Percentiles rank a stretch among this genome's conserved stretches.
Conservation (phyloP, 2,329 filamentous ascomycete genomes). For the Huntiella bhutanensis region DNA sequence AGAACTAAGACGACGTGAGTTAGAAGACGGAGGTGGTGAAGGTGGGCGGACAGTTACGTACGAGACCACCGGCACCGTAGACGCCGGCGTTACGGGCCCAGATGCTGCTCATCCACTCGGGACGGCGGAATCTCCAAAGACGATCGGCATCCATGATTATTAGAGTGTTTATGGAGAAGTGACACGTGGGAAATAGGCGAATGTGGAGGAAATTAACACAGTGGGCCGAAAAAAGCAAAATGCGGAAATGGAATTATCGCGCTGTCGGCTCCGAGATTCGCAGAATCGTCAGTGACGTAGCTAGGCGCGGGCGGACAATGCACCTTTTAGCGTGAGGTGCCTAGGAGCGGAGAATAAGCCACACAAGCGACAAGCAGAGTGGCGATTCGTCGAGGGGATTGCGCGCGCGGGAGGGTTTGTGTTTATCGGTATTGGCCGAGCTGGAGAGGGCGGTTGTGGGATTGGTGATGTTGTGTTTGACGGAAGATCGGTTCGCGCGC, state of each 20-base stretch:
- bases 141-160: constrained; percentile 40
- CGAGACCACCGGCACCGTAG: constrained; percentile 42
- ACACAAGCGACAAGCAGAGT: too few species aligned
- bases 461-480: too few species aligned
- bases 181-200: not conserved
- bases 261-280: not conserved
- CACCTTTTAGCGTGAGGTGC: not conserved
- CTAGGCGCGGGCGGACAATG: constrained; percentile 1
- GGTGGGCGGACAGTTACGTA: constrained; percentile 21
- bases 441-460: too few species aligned
- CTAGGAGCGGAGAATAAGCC: not conserved
- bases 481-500: too few species aligned
- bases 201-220: not conserved
- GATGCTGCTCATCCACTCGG: constrained; percentile 47
- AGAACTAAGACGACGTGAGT: constrained; percentile 29
- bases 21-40: not conserved
- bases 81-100: constrained; percentile 45
- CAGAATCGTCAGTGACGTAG: constrained; percentile 6
- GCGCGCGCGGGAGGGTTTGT: too few species aligned
- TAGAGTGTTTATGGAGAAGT: not conserved
- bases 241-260: not conserved
- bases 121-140: constrained; percentile 47
- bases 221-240: not conserved
- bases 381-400: too few species aligned
- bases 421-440: too few species aligned